Conservation (phyloP, 257 asterid genomes). For the Anisodus tanguticus region DNA sequence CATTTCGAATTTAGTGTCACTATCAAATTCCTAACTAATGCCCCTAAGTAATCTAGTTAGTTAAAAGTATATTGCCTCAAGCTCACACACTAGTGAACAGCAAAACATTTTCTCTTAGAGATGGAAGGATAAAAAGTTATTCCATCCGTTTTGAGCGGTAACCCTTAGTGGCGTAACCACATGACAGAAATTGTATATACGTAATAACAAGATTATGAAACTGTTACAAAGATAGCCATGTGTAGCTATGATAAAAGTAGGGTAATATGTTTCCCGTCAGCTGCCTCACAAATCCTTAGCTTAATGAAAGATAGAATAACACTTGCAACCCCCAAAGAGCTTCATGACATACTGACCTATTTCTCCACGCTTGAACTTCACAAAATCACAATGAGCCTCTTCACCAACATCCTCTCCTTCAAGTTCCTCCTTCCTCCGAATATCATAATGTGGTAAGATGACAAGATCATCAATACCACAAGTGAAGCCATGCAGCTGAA, state of each 20-base stretch:
- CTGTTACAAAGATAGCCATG: not conserved
- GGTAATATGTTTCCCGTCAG: not conserved
- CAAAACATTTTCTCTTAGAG: not conserved
- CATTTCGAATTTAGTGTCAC: slow-evolving; percentile 1
- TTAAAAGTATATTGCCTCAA: slow-evolving; percentile 14
- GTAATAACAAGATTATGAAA: not conserved
- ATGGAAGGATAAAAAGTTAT: not conserved
- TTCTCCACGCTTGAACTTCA: slow-evolving; percentile 79
- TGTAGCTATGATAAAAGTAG: not conserved
- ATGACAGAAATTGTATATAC: not conserved
- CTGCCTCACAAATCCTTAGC: not conserved
- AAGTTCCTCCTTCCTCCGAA: slow-evolving; percentile 78
- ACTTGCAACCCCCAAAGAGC: slow-evolving; percentile 23
- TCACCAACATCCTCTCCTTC: slow-evolving; percentile 94
- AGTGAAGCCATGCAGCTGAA: slow-evolving; percentile 91
- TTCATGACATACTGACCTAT: slow-evolving; percentile 55
- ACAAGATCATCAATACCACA: slow-evolving; percentile 96
- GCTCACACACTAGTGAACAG: not conserved
- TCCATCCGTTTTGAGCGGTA: not conserved
- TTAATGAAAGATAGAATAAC: slow-evolving; percentile 29
- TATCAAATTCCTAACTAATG: not conserved
- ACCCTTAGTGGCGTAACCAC: not conserved
- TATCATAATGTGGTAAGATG: slow-evolving; percentile 73
- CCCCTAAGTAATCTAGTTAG: not conserved
- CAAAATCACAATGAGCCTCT: slow-evolving; percentile 93